phyloP scores from a whole-genome alignment of 177 flowering plant species.

The Vitis hybrid region DNA sequence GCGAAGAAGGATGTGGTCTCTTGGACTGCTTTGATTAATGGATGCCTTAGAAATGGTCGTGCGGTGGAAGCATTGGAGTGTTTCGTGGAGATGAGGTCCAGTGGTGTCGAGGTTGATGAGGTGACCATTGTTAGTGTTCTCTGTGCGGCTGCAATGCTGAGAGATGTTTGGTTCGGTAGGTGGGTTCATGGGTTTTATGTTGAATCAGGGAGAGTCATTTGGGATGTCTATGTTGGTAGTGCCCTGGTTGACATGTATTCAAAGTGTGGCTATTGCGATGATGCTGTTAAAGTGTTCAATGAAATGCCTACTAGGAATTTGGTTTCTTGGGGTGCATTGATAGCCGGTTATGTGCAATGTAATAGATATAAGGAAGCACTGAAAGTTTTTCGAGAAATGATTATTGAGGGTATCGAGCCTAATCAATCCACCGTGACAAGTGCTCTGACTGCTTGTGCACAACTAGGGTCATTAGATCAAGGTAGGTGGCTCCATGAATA shows the following conservation, averaged over 20 bases:
- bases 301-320: constrained; percentile 25
- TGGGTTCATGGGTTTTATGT: constrained; percentile 35
- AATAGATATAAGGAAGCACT: constrained; percentile 28
- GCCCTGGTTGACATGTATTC: constrained; percentile 42
- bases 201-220: constrained; percentile 21
- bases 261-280: constrained; percentile 30
- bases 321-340: constrained; percentile 37
- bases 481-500: constrained; percentile 34
- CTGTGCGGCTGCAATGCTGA: constrained; percentile 22
- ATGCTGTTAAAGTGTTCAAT: constrained; percentile 25
- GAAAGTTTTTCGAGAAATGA: constrained; percentile 30
- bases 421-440: constrained; percentile 26
- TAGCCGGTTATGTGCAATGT: constrained; percentile 36
- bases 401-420: constrained; percentile 20
- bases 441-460: constrained; percentile 37
- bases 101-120: constrained; percentile 20
- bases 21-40: constrained; percentile 44
- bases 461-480: constrained; percentile 35
- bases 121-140: constrained; percentile 32
- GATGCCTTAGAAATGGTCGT: constrained; percentile 24
- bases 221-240: constrained; percentile 30
- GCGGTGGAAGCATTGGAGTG: constrained; percentile 22
- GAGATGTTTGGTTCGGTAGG: constrained; percentile 33
- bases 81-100: constrained; percentile 30
- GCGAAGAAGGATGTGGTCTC: constrained; percentile 26